Evolutionary conservation across 1,284 basidiomycete genomes (phyloP).

Genomic region (Gomphus sp.): DNA sequence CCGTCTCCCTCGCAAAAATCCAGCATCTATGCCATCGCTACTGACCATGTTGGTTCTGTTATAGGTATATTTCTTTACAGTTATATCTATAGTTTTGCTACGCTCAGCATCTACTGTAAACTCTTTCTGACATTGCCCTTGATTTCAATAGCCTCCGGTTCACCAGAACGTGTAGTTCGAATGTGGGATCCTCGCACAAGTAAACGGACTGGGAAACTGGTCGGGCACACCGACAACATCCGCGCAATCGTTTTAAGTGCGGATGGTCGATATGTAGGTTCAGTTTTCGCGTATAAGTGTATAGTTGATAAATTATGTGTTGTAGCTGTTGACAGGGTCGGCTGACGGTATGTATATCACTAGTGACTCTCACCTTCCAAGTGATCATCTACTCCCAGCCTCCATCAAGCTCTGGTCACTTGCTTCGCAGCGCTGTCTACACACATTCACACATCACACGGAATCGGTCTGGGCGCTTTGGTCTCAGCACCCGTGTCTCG

Average conservation of each 20-base stretch:
- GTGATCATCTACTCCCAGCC: conserved; percentile 29
- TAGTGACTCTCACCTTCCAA: neutral
- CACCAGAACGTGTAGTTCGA: conserved; percentile 83
- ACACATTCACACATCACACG: conserved; percentile 94
- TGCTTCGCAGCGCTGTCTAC: conserved; percentile 78
- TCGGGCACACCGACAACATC: conserved; percentile 97
- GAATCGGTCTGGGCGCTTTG: conserved; percentile 93
- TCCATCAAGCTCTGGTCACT: conserved; percentile 93
- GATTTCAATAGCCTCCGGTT: conserved; percentile 50
- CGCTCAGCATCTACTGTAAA: neutral
- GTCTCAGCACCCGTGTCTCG: conserved; percentile 81
- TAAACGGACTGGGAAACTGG: conserved; percentile 64
- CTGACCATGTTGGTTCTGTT: conserved; percentile 70
- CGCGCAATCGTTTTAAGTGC: conserved; percentile 82
- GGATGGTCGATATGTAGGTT: conserved; percentile 79
- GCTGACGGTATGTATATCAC: conserved; percentile 57
- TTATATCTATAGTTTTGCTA: neutral
- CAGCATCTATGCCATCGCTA: conserved; percentile 72
- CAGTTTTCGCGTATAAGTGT: conserved; percentile 5
- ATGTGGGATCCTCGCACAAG: conserved; percentile 90
- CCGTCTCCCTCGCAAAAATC: conserved; percentile 60
- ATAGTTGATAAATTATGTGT: neutral
- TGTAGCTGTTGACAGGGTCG: conserved; percentile 78
- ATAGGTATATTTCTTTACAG: conserved; percentile 33
- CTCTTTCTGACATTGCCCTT: neutral